These are phyloP conservation scores for Xylaria sp. DNA, from an alignment of 495 filamentous ascomycete genomes.

Conservation along the genomic window DNA sequence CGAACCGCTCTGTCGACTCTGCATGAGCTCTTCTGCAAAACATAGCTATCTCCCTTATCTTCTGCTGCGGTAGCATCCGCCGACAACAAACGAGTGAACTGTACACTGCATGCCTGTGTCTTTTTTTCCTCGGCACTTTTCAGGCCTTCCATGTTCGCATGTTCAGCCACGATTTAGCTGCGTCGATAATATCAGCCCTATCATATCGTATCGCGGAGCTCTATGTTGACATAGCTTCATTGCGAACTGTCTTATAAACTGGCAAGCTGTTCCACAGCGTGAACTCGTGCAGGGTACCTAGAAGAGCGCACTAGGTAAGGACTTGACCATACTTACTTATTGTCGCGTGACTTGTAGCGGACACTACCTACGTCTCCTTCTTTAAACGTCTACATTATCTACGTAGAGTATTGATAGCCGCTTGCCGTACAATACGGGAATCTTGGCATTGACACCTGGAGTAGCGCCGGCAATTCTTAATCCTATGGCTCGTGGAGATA, in stretches of 20 bases:
- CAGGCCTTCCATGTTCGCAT: background rate
- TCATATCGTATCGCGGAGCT: background rate
- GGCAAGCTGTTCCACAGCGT: background rate
- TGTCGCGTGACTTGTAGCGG: background rate
- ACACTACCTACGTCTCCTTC: background rate
- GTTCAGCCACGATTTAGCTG: constrained; percentile 1
- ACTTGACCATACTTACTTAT: background rate
- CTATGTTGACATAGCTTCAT: background rate
- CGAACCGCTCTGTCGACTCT: constrained; percentile 4
- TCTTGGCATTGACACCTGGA: constrained; percentile 8
- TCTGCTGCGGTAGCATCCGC: constrained; percentile 3
- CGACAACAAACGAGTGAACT: constrained; percentile 2
- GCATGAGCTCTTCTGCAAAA: constrained; percentile 5
- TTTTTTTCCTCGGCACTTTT: constrained; percentile 22
- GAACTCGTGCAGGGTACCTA: background rate
- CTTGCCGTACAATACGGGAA: background rate
- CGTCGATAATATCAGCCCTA: constrained; percentile 20
- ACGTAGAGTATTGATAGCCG: background rate
- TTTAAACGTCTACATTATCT: background rate
- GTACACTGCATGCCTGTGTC: background rate
- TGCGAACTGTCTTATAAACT: background rate
- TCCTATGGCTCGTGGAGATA: constrained; percentile 3
- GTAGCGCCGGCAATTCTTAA: constrained; percentile 17
- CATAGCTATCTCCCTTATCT: constrained; percentile 11
- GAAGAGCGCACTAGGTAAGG: background rate